These are phyloP conservation scores for Thalassiosira ordinaria DNA, from an alignment of 352 stramenopile genomes.

Conservation along the genomic window DNA sequence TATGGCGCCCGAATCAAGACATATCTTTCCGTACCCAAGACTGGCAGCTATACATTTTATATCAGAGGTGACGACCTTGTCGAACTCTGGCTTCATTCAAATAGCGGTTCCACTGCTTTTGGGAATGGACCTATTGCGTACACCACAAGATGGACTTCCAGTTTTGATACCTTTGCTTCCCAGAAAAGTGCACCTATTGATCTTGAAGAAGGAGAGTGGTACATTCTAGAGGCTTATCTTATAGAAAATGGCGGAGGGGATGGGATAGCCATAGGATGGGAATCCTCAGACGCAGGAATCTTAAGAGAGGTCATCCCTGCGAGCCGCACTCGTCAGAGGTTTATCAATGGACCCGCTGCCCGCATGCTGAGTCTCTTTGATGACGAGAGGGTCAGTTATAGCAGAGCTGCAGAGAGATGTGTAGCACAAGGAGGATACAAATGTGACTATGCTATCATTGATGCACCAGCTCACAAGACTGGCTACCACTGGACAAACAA, in stretches of 20 bases:
- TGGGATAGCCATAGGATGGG: not conserved
- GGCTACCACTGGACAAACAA: too few species aligned
- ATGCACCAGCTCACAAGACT: not conserved
- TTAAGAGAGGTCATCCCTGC: not conserved
- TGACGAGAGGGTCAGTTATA: not conserved
- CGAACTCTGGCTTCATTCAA: not conserved
- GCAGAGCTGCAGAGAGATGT: not conserved
- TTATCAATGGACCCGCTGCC: not conserved
- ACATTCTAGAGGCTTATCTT: not conserved
- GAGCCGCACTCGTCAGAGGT: not conserved
- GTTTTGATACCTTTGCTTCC: not conserved
- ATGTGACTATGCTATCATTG: not conserved
- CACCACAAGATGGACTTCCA: not conserved
- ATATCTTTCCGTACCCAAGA: not conserved
- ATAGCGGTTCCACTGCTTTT: not conserved
- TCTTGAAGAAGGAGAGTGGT: not conserved
- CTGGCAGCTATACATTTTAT: not conserved
- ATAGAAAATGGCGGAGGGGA: not conserved
- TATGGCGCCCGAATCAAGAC: not conserved
- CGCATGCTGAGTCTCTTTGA: not conserved
- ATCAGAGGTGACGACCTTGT: not conserved
- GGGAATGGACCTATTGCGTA: not conserved
- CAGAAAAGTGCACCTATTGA: not conserved
- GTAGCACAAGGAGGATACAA: not conserved
- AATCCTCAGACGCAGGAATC: not conserved